phyloP scores from a whole-genome alignment of 345 rosid genomes.

The Laguncularia racemosa region DNA sequence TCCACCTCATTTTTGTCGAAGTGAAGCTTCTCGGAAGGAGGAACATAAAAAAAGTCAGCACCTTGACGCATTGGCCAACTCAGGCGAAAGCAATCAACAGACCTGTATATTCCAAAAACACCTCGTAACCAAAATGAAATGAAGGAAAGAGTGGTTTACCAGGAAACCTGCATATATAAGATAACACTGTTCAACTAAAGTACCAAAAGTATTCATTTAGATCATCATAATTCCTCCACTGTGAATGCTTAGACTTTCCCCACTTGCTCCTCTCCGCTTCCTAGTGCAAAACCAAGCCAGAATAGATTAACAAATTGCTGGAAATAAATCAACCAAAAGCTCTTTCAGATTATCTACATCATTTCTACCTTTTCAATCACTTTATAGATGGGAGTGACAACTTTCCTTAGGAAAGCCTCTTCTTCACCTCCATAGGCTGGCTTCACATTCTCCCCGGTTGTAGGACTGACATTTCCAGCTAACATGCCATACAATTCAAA shows the following conservation, averaged over 20 bases:
- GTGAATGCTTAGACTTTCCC: conserved; percentile 96
- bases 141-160: not conserved
- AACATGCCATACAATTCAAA: conserved; percentile 97
- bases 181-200: not conserved
- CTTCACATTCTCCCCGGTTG: conserved; percentile 96
- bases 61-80: conserved; percentile 99
- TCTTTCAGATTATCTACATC: too few species aligned
- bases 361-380: conserved; percentile 63
- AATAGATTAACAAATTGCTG: not conserved
- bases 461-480: conserved; percentile 95
- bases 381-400: conserved; percentile 82
- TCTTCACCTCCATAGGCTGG: conserved; percentile 99
- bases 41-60: conserved; percentile 78
- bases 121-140: not conserved
- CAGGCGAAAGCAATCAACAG: conserved; percentile 87
- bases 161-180: not conserved
- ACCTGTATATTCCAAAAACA: conserved; percentile 38
- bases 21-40: conserved; percentile 22
- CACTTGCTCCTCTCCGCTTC: conserved; percentile 79
- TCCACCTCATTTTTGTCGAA: conserved; percentile 60
- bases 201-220: conserved; percentile 97
- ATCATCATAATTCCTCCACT: conserved; percentile 99
- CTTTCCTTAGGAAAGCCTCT: conserved; percentile 90
- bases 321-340: too few species aligned
- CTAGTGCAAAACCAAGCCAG: conserved; percentile 32